Evolutionary conservation across 2,329 filamentous ascomycete species (phyloP).

Genomic region (Tolypocladium tundrense): DNA sequence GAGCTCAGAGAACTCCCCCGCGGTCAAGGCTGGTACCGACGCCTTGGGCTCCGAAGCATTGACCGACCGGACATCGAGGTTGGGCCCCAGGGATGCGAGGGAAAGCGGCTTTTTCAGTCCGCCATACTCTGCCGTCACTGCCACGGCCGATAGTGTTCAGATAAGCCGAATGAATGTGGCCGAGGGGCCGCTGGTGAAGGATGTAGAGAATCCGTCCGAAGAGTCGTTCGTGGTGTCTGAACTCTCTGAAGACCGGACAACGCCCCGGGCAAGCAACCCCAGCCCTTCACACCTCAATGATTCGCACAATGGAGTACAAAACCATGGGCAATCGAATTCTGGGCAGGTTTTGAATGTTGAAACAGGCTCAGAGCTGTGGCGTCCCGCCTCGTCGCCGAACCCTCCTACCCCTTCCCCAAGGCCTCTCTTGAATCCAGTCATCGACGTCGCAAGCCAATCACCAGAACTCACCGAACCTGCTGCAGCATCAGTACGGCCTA

Average conservation of each 20-base stretch:
- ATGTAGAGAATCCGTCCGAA: not conserved
- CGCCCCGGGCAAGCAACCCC: not conserved
- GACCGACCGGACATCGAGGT: not conserved
- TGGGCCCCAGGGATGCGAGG: not conserved
- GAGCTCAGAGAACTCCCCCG: not conserved
- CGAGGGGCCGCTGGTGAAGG: not conserved
- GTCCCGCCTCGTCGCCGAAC: not conserved
- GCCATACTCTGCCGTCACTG: not conserved
- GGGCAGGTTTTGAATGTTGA: not conserved
- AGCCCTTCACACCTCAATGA: not conserved
- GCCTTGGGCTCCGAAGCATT: not conserved
- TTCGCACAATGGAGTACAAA: not conserved
- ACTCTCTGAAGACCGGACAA: not conserved
- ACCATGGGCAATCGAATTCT: not conserved
- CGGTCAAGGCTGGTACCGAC: not conserved
- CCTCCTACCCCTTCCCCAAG: not conserved
- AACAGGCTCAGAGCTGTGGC: too few relatives aligned
- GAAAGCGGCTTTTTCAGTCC: not conserved
- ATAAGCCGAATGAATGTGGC: constrained; percentile 1
- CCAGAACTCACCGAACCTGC: not conserved
- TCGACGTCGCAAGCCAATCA: not conserved
- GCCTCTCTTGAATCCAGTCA: not conserved
- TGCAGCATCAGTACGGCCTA: not conserved
- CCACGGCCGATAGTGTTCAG: not conserved
- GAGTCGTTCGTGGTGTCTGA: not conserved